phyloP scores from a whole-genome alignment of 1,284 basidiomycete species.

The Ustilago esculenta region DNA sequence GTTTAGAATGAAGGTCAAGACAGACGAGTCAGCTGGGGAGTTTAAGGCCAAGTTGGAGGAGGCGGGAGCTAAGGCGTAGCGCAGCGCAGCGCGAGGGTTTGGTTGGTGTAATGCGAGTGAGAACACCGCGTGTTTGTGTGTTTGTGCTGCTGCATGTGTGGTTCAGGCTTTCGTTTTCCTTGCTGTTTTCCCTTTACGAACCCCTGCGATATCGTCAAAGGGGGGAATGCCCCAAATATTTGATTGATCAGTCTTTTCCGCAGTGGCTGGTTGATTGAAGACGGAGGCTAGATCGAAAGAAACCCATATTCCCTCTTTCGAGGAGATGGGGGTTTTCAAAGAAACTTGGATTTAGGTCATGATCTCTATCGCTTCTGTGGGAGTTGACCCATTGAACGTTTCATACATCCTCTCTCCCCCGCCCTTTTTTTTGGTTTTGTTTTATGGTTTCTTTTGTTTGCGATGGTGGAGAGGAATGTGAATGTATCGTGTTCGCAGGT shows the following conservation, averaged over 20 bases:
- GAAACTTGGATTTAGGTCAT: constrained; percentile 50
- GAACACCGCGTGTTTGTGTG: not conserved
- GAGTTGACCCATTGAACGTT: constrained; percentile 41
- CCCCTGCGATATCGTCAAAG: not conserved
- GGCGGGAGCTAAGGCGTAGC: constrained; percentile 5
- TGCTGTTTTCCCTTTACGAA: not conserved
- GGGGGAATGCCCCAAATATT: constrained; percentile 58
- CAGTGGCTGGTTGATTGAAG: constrained; percentile 62
- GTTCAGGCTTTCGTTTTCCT: not conserved
- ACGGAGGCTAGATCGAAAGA: constrained; percentile 55
- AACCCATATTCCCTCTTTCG: not conserved
- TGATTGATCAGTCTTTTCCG: constrained; percentile 52
- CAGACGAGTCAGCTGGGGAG: constrained; percentile 42
- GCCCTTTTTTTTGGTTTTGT: not conserved
- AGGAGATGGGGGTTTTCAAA: not conserved
- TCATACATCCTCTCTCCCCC: constrained; percentile 21
- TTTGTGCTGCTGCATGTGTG: constrained; percentile 5
- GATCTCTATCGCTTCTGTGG: constrained; percentile 18
- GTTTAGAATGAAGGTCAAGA: constrained; percentile 61
- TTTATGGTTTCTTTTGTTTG: not conserved
- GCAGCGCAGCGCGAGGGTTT: not conserved
- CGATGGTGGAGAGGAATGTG: not conserved
- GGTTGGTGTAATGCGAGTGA: not conserved
- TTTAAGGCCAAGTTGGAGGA: constrained; percentile 48
- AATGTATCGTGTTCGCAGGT: no score